Evolutionary conservation across 164 flowering plant genomes (phyloP).

Genomic region (Cinnamomum micranthum): DNA sequence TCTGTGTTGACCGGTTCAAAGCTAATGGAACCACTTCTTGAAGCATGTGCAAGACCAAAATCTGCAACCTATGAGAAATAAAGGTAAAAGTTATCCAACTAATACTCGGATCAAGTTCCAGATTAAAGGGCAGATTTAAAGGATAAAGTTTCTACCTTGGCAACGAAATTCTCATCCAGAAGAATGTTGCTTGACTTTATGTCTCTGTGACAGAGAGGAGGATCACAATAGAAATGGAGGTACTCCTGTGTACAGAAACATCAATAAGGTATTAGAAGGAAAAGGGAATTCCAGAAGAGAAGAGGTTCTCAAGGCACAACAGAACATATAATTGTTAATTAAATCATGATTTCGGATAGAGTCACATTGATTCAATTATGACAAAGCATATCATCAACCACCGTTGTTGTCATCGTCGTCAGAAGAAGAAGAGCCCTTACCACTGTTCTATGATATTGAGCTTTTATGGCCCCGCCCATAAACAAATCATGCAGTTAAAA

Average conservation of each 20-base stretch:
- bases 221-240: conserved; percentile 95
- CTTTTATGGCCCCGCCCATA: too few relatives aligned
- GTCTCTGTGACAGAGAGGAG: conserved; percentile 97
- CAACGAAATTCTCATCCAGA: conserved; percentile 79
- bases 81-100: not conserved
- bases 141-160: conserved; percentile 59
- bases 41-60: conserved; percentile 94
- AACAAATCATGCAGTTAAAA: not conserved
- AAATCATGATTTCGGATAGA: too few relatives aligned
- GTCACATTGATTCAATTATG: too few relatives aligned
- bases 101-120: not conserved
- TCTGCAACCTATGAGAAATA: conserved; percentile 72
- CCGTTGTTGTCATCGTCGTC: too few relatives aligned
- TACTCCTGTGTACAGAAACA: conserved; percentile 67
- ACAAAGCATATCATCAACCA: too few relatives aligned
- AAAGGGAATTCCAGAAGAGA: not conserved
- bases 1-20: conserved; percentile 94
- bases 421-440: not conserved
- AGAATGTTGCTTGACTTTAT: conserved; percentile 95
- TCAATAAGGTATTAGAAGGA: conserved; percentile 3
- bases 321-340: too few relatives aligned
- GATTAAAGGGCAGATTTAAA: not conserved
- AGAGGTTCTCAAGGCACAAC: too few relatives aligned
- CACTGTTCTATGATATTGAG: not conserved
- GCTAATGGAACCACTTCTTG: conserved; percentile 72